These are phyloP conservation scores for Aspergillus unguis DNA, from an alignment of 2,329 filamentous ascomycete species.

Conservation along the genomic window DNA sequence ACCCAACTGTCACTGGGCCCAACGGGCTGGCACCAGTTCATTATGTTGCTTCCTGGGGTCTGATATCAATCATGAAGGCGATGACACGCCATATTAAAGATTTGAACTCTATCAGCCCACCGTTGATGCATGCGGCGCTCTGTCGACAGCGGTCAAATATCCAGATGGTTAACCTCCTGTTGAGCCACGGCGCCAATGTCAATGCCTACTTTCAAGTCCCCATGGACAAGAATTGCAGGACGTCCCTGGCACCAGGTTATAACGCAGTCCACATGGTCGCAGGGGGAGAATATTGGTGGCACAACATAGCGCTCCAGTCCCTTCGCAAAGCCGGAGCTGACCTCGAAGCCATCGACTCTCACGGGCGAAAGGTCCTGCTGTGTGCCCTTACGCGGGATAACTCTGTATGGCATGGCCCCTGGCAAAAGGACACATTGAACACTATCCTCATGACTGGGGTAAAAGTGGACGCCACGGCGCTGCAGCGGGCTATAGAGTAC, in stretches of 20 bases:
- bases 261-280: background rate
- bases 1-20: background rate
- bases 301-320: background rate
- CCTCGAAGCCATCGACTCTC: background rate
- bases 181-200: background rate
- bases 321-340: conserved; percentile 1
- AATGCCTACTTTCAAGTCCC: background rate
- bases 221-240: background rate
- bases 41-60: background rate
- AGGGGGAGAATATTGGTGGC: conserved; percentile 1
- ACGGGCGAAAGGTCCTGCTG: background rate
- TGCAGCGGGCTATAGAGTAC: background rate
- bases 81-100: background rate
- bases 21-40: conserved; percentile 3
- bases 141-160: background rate
- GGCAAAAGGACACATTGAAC: conserved; percentile 2
- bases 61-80: background rate
- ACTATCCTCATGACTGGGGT: background rate
- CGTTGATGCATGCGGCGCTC: background rate
- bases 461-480: background rate
- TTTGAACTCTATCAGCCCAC: background rate
- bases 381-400: background rate
- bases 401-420: background rate
- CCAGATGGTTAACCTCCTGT: background rate
- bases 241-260: background rate